Conservation (phyloP, 1,139 yeast species). For the Arxiozyma slooffiae region DNA sequence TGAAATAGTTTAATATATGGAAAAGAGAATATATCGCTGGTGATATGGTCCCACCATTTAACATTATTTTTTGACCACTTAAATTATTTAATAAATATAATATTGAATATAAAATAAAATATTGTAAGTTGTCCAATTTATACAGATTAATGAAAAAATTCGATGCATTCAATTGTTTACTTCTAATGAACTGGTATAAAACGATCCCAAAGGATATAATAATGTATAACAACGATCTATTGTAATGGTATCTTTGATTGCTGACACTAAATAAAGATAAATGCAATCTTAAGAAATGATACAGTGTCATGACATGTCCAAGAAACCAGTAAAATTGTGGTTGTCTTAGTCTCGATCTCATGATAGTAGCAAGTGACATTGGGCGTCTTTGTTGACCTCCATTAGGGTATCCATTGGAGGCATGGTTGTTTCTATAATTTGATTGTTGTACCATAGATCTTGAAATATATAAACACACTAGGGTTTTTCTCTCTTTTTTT, state of each 20-base stretch:
- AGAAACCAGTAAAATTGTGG: constrained; percentile 31
- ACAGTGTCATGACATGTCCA: constrained; percentile 25
- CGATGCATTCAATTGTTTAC: constrained; percentile 20
- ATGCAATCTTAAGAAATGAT: constrained; percentile 24
- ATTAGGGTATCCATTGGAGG: neutral
- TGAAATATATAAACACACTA: neutral
- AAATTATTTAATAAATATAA: constrained; percentile 12
- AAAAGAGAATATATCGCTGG: constrained; percentile 49
- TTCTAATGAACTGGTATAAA: constrained; percentile 26
- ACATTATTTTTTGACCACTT: constrained; percentile 14
- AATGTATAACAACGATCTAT: constrained; percentile 18
- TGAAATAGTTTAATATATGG: constrained; percentile 46
- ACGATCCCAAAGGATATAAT: constrained; percentile 27
- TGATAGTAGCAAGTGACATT: constrained; percentile 18
- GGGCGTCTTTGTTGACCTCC: neutral
- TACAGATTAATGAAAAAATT: constrained; percentile 15
- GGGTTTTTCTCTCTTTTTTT: neutral
- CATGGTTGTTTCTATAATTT: neutral
- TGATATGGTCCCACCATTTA: constrained; percentile 40
- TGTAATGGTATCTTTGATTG: constrained; percentile 20
- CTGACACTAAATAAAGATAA: constrained; percentile 16
- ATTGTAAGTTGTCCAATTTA: constrained; percentile 26
- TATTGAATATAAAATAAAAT: constrained; percentile 19
- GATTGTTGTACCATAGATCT: neutral
- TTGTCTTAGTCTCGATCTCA: constrained; percentile 23